These are phyloP conservation scores for Spongiforma sp. DNA, from an alignment of 1,284 basidiomycete genomes.

Conservation along the genomic window DNA sequence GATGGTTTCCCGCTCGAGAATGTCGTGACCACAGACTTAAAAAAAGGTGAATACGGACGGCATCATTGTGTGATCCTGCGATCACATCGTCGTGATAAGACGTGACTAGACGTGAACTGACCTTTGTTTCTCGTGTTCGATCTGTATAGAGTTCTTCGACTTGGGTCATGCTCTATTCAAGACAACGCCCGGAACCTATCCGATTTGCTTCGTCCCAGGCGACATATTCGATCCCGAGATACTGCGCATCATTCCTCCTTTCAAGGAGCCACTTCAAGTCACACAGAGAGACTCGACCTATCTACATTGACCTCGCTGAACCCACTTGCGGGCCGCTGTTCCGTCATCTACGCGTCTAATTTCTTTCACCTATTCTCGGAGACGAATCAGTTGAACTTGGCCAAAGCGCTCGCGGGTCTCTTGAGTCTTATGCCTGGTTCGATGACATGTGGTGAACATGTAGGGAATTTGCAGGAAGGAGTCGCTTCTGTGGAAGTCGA, in stretches of 20 bases:
- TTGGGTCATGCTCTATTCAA: slow-evolving; percentile 44
- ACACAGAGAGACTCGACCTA: slow-evolving; percentile 16
- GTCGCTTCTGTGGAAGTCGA: background rate
- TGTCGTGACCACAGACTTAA: slow-evolving; percentile 26
- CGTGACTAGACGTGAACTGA: too few species aligned
- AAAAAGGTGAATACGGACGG: slow-evolving; percentile 19
- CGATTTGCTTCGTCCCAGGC: slow-evolving; percentile 40
- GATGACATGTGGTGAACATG: slow-evolving; percentile 35
- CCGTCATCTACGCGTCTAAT: slow-evolving; percentile 33
- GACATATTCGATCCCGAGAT: slow-evolving; percentile 39
- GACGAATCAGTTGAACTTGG: slow-evolving; percentile 38
- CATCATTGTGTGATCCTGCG: too few species aligned
- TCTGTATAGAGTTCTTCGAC: slow-evolving; percentile 32
- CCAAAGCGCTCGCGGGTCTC: slow-evolving; percentile 36
- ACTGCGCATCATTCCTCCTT: slow-evolving; percentile 23
- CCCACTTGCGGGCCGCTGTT: slow-evolving; percentile 33
- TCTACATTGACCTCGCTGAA: slow-evolving; percentile 31
- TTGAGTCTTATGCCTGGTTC: slow-evolving; percentile 38
- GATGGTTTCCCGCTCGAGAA: slow-evolving; percentile 33
- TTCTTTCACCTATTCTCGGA: slow-evolving; percentile 47
- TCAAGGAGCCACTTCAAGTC: background rate
- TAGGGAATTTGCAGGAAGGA: slow-evolving; percentile 12
- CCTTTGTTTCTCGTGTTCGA: too few species aligned
- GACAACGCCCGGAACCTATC: slow-evolving; percentile 36
- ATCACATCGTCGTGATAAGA: too few species aligned